Evolutionary conservation across 768 basidiomycete species (phyloP).

Genomic region (Naganishia vishniacii): DNA sequence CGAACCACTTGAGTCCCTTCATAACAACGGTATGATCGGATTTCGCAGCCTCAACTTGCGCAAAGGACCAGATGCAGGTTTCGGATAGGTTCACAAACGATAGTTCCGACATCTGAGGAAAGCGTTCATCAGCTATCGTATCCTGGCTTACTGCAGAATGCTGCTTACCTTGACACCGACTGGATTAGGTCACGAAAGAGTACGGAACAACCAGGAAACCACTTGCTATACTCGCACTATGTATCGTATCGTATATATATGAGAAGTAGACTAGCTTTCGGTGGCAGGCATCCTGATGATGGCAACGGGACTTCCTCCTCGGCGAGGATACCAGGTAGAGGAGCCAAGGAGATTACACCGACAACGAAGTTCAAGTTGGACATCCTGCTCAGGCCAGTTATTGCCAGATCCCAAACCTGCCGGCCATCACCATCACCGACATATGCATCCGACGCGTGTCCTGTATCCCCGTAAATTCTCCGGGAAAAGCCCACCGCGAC

Average conservation of each 20-base stretch:
- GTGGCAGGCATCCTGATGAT: no score
- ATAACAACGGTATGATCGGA: not conserved
- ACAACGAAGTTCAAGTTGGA: not conserved
- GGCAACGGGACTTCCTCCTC: no score
- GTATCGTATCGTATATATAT: no score
- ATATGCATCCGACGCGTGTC: no score
- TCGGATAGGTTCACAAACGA: not conserved
- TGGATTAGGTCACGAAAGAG: no score
- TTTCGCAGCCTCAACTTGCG: not conserved
- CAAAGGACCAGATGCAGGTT: conserved; percentile 4
- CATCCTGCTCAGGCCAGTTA: not conserved
- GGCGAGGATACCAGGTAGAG: no score
- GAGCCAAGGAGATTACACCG: not conserved
- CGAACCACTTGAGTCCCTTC: conserved; percentile 1
- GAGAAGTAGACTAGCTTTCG: no score
- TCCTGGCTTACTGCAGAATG: no score
- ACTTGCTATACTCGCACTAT: no score
- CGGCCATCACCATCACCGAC: not conserved
- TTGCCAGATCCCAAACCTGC: no score
- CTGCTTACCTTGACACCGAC: no score
- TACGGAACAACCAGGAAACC: no score
- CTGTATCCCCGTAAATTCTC: conserved; percentile 3
- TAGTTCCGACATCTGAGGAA: not conserved
- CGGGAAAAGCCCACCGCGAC: conserved; percentile 1
- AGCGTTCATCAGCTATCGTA: not conserved